Evolutionary conservation across 148 eudicot genomes (phyloP).

Genomic region (Nyssa sinensis): DNA sequence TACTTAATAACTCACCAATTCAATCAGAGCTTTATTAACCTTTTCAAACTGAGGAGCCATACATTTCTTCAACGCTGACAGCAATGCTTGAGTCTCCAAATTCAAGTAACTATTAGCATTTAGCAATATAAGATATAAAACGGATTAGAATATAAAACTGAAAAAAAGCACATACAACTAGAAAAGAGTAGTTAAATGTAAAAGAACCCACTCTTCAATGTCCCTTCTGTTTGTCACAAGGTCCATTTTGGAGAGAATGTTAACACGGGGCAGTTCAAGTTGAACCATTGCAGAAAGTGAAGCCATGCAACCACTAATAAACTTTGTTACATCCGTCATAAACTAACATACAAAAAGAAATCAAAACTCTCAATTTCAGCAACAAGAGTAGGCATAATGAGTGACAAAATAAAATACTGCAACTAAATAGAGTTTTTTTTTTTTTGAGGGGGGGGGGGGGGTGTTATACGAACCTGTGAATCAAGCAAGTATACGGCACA

Average conservation of each 20-base stretch:
- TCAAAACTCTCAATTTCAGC: no score
- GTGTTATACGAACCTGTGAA: conserved; percentile 53
- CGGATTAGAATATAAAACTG: background rate
- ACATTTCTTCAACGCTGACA: conserved; percentile 62
- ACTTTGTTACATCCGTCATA: conserved; percentile 95
- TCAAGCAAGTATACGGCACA: conserved; percentile 94
- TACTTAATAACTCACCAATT: conserved; percentile 42
- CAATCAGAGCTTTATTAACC: conserved; percentile 83
- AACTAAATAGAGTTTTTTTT: background rate
- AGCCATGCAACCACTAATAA: conserved; percentile 96
- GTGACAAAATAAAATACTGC: background rate
- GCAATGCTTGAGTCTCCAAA: conserved; percentile 61
- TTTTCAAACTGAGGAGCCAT: conserved; percentile 89
- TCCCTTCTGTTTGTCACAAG: conserved; percentile 83
- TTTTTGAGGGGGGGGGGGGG: background rate
- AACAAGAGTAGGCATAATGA: no score
- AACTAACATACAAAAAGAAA: conserved; percentile 42
- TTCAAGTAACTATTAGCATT: conserved; percentile 54
- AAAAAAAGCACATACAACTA: background rate
- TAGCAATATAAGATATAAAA: conserved; percentile 5
- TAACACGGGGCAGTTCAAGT: conserved; percentile 86
- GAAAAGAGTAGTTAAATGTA: conserved; percentile 5
- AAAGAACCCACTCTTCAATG: conserved; percentile 52
- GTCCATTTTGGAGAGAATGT: conserved; percentile 91
- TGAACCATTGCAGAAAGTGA: conserved; percentile 97